phyloP scores from a whole-genome alignment of 257 asterid genomes.

The Solanum dulcamara region DNA sequence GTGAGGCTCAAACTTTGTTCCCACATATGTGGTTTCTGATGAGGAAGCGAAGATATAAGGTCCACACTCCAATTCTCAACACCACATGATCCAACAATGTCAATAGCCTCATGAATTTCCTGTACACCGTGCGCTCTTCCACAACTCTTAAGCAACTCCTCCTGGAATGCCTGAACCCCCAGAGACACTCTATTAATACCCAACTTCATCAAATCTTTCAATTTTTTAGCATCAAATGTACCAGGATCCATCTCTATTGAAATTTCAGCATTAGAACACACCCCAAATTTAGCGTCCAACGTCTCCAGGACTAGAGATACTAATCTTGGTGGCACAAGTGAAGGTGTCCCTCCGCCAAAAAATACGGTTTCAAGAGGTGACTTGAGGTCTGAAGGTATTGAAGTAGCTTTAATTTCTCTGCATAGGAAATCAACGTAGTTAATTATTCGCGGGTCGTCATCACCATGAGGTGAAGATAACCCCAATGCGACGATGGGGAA shows the following conservation, averaged over 20 bases:
- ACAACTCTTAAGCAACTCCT: conserved; percentile 69
- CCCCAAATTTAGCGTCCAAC: conserved; percentile 46
- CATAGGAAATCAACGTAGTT: conserved; percentile 55
- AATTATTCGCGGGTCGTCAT: conserved; percentile 54
- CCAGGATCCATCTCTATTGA: conserved; percentile 99
- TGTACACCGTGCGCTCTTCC: conserved; percentile 86
- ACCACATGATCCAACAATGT: conserved; percentile 49
- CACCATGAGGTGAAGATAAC: conserved; percentile 21
- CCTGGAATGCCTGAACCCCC: conserved; percentile 91
- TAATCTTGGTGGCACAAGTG: conserved; percentile 71
- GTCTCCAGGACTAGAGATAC: conserved; percentile 52
- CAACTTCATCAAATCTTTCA: conserved; percentile 48
- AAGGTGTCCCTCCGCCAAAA: conserved; percentile 95
- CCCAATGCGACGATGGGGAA: conserved; percentile 92
- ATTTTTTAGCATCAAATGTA: conserved; percentile 45
- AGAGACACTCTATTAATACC: conserved; percentile 89
- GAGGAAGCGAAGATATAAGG: conserved; percentile 86
- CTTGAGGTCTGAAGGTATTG: conserved; percentile 12
- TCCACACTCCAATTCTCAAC: conserved; percentile 85
- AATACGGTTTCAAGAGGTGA: conserved; percentile 82
- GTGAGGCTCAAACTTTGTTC: conserved; percentile 70
- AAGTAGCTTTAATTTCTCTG: conserved; percentile 63
- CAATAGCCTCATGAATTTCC: conserved; percentile 69
- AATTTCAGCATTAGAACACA: conserved; percentile 60
- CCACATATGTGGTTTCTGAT: conserved; percentile 77